Base-by-base conservation (phyloP, 2,329 filamentous ascomycete species). In the Cercospora sesami region DNA sequence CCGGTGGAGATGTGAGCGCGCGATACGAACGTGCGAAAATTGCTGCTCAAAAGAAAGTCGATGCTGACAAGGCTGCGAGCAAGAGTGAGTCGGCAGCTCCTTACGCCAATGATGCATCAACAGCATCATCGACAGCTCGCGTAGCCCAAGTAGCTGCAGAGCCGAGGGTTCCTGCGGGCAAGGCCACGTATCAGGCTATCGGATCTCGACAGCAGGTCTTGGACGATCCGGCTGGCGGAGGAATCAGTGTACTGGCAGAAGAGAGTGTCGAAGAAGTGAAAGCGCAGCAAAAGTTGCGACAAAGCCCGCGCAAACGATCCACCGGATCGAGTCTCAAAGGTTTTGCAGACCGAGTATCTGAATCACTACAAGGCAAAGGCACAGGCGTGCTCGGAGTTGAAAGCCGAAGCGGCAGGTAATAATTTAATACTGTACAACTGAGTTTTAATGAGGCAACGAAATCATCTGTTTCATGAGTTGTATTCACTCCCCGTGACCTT, bases 1-100 rank as follows among this genome's bases (percentile, higher is more conserved):
- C 86, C 68, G 92, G 92, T 60, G 89, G 83, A 72, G 88, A 87
- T 75, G 86, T 86, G 39, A 83, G 80, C 71, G 82, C 83, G 39
- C 83, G 86, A 63, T 90, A 90, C 70, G 86, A 88, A 77, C 82
- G 85, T 58, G 82, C 84, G 31, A 83, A 84, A 31, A 79, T 84
- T 21, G 81, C 83, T 2, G 87, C 87, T 3, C 85, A 89, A 75
- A 85, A 83, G 72, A 85, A 86, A 72, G 71, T 87, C 5, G 85
- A 88, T 48, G 79, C 82, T 21, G 85, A 87, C 55, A 76, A 69
- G 14, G 75, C 63, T 1, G 16, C n/a, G 65, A 72, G 33, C 67
- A 63, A 66, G 23, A 33, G n/a, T 12, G 68, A 21, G 64, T 64
- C 60, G 31, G 42, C 67, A 6, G 59, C 73, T 51, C 71, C 75